Conservation (phyloP, 2,329 filamentous ascomycete species). For the Rhytidhysteron rufulum region DNA sequence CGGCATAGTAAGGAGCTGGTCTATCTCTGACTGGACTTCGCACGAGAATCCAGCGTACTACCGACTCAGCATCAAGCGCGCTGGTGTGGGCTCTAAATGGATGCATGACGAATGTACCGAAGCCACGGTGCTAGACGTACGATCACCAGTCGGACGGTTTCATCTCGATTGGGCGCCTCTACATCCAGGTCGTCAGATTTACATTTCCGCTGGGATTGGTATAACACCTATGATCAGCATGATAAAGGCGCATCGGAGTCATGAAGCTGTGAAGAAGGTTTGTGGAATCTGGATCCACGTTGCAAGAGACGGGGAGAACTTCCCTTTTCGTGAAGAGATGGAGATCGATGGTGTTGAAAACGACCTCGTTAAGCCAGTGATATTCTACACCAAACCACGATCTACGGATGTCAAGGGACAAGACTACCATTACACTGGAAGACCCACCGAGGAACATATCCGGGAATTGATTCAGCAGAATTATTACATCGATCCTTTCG, state of each 20-base stretch:
- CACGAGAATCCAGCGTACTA: constrained; percentile 2
- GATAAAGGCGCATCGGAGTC: constrained; percentile 5
- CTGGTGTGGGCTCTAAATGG: constrained; percentile 1
- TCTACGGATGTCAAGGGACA: no score
- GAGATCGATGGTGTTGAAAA: no score
- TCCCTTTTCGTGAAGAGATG: no score
- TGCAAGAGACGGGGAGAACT: constrained; percentile 3
- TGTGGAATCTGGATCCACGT: constrained; percentile 5
- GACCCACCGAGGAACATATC: no score
- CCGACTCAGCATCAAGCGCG: constrained; percentile 6
- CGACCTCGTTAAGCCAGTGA: no score
- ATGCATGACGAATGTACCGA: constrained; percentile 1
- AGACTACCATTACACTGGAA: no score
- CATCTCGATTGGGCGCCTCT: constrained; percentile 1
- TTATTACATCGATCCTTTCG: no score
- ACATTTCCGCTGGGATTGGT: constrained; percentile 7
- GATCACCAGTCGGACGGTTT: constrained; percentile 5
- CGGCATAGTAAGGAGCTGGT: constrained; percentile 4
- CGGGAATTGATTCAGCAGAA: no score
- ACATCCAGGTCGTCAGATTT: constrained; percentile 6
- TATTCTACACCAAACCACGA: no score
- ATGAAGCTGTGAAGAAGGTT: background rate
- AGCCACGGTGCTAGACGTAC: background rate
- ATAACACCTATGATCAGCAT: constrained; percentile 5
- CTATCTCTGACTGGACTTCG: constrained; percentile 5